These are phyloP conservation scores for Phlyctochytrium planicorne DNA, from an alignment of 192 early-diverging fungal species.

Conservation along the genomic window DNA sequence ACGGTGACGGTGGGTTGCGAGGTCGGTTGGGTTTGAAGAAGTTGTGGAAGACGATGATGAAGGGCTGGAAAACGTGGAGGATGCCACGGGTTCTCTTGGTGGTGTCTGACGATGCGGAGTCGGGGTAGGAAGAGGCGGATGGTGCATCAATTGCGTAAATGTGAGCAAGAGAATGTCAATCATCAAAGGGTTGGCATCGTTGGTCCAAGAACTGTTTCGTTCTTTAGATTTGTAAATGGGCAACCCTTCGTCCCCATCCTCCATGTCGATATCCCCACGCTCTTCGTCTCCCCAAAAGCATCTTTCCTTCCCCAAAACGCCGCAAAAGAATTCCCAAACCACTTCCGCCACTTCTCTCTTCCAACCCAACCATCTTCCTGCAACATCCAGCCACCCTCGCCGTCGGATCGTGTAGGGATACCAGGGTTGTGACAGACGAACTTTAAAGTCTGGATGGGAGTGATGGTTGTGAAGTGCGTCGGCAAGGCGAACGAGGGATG, in stretches of 20 bases:
- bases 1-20: neutral
- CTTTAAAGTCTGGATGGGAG: too few relatives aligned
- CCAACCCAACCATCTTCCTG: neutral
- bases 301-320: neutral
- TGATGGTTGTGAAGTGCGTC: neutral
- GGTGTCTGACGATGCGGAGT: neutral
- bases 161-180: neutral
- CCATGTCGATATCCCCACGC: too few relatives aligned
- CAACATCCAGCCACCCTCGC: neutral
- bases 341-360: neutral
- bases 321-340: neutral
- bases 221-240: too few relatives aligned
- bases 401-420: neutral
- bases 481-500: neutral
- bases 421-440: too few relatives aligned
- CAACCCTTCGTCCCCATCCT: too few relatives aligned
- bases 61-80: neutral
- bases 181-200: neutral
- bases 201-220: neutral
- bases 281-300: neutral
- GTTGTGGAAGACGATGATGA: neutral
- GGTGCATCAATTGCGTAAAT: neutral
- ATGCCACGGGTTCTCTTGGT: neutral
- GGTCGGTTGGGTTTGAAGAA: neutral
- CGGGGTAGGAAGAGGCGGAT: neutral